Percentiles rank a stretch among this genome's conserved stretches.
Conservation (phyloP, 768 basidiomycete genomes). For the Calocybe cyanea region DNA sequence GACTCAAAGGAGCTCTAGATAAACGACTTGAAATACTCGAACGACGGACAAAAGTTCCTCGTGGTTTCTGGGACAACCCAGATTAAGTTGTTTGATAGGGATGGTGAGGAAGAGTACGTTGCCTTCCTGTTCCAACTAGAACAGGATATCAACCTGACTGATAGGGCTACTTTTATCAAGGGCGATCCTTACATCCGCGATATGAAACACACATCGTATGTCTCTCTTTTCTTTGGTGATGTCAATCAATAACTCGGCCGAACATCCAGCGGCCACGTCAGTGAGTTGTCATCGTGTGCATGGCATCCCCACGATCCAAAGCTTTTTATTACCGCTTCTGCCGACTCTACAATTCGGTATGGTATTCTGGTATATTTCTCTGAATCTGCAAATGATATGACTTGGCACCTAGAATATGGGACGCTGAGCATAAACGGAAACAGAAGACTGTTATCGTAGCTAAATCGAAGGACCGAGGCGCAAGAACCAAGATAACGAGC, state of each 20-base stretch:
- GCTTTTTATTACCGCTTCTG: slow-evolving; percentile 88
- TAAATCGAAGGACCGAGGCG: slow-evolving; percentile 93
- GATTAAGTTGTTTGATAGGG: slow-evolving; percentile 85
- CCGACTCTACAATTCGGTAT: slow-evolving; percentile 92
- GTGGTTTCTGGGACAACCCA: slow-evolving; percentile 86
- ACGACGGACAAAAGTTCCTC: slow-evolving; percentile 81
- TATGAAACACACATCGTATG: slow-evolving; percentile 97
- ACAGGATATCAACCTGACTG: slow-evolving; percentile 45
- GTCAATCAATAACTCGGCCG: slow-evolving; percentile 1
- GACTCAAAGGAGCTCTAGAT: slow-evolving; percentile 45
- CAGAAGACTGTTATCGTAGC: slow-evolving; percentile 96
- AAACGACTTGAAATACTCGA: slow-evolving; percentile 87
- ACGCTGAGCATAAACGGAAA: slow-evolving; percentile 86
- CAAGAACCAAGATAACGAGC: slow-evolving; percentile 84
- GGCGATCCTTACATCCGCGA: slow-evolving; percentile 98
- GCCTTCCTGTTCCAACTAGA: slow-evolving; percentile 13
- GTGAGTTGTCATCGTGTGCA: slow-evolving; percentile 81
- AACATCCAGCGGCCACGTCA: slow-evolving; percentile 80
- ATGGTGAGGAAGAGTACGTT: slow-evolving; percentile 89
- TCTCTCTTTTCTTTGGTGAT: slow-evolving; percentile 14
- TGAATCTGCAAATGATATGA: neutral
- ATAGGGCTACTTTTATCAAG: slow-evolving; percentile 78
- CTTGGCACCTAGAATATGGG: slow-evolving; percentile 73
- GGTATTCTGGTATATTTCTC: slow-evolving; percentile 14
- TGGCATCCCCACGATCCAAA: slow-evolving; percentile 91